These are phyloP conservation scores for Syzygium jambos DNA, from an alignment of 345 rosid genomes.

Conservation along the genomic window DNA sequence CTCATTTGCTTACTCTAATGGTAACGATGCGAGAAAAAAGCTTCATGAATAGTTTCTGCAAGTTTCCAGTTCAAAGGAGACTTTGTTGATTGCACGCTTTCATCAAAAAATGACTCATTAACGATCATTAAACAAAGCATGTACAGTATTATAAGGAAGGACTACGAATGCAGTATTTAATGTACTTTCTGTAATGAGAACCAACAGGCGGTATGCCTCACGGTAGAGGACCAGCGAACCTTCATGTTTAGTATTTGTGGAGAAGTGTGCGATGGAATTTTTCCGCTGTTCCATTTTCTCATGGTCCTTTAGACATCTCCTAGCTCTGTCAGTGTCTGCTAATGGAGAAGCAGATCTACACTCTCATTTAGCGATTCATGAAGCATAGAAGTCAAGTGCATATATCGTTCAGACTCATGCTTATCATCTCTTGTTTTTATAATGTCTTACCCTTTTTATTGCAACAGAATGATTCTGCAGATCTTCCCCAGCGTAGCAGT, in stretches of 20 bases:
- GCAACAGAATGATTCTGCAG: background rate
- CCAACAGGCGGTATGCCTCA: background rate
- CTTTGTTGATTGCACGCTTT: background rate
- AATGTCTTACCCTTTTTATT: background rate
- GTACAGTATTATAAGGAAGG: conserved; percentile 46
- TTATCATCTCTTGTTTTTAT: background rate
- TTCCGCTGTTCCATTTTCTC: background rate
- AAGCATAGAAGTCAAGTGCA: background rate
- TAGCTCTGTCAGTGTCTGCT: background rate
- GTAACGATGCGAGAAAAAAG: background rate
- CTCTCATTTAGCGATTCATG: background rate
- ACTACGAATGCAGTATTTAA: conserved; percentile 62
- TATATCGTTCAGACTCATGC: background rate
- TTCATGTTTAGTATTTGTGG: background rate
- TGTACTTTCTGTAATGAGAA: conserved; percentile 40
- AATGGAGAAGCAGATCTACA: background rate
- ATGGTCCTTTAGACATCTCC: background rate
- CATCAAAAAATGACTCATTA: background rate
- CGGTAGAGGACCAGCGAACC: background rate
- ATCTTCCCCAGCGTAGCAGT: background rate
- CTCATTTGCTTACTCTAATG: background rate
- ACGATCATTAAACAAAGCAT: background rate
- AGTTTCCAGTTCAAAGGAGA: background rate
- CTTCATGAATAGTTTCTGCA: background rate
- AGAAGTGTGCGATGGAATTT: background rate